Percentiles rank a stretch among this genome's conserved stretches.
These are phyloP conservation scores for Auricularia sp. DNA, from an alignment of 768 basidiomycete genomes.

Conservation along the genomic window DNA sequence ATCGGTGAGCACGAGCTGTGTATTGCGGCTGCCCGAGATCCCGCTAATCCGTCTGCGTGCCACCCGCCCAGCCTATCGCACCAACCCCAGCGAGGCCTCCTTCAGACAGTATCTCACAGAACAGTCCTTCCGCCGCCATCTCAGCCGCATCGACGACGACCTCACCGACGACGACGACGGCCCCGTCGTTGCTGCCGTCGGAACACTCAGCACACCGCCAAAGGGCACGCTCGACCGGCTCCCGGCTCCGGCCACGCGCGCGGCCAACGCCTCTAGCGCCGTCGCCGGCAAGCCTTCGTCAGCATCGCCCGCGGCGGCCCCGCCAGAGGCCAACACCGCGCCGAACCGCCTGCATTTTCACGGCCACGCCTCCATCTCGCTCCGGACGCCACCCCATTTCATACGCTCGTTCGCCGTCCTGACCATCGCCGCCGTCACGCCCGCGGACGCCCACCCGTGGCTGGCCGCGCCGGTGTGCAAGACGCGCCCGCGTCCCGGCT, in stretches of 20 bases:
- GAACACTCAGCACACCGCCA: slow-evolving; percentile 6
- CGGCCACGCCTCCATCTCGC: slow-evolving; percentile 83
- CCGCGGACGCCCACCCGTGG: slow-evolving; percentile 18
- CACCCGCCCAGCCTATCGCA: slow-evolving; percentile 65
- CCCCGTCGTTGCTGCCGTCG: slow-evolving; percentile 15
- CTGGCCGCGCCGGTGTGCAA: background rate
- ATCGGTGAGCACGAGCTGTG: slow-evolving; percentile 9
- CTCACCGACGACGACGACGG: slow-evolving; percentile 41
- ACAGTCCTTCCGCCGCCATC: slow-evolving; percentile 89
- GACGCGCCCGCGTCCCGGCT: background rate
- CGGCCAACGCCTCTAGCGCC: slow-evolving; percentile 9
- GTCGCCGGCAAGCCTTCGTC: background rate
- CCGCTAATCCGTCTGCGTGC: background rate
- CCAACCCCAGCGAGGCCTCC: slow-evolving; percentile 88
- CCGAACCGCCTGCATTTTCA: slow-evolving; percentile 70
- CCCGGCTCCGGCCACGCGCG: slow-evolving; percentile 9
- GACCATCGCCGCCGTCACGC: slow-evolving; percentile 71
- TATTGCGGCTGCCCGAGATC: slow-evolving; percentile 10
- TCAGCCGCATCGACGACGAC: slow-evolving; percentile 70
- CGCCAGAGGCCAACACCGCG: slow-evolving; percentile 10
- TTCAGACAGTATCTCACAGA: slow-evolving; percentile 96
- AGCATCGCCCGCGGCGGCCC: background rate
- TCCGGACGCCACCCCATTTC: slow-evolving; percentile 83
- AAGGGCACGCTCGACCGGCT: slow-evolving; percentile 5
- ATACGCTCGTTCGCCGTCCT: slow-evolving; percentile 82